Percentiles rank a stretch among this genome's conserved stretches.
phyloP scores from a whole-genome alignment of 768 basidiomycete genomes.

The Rhodosporidiobolus odoratus region DNA sequence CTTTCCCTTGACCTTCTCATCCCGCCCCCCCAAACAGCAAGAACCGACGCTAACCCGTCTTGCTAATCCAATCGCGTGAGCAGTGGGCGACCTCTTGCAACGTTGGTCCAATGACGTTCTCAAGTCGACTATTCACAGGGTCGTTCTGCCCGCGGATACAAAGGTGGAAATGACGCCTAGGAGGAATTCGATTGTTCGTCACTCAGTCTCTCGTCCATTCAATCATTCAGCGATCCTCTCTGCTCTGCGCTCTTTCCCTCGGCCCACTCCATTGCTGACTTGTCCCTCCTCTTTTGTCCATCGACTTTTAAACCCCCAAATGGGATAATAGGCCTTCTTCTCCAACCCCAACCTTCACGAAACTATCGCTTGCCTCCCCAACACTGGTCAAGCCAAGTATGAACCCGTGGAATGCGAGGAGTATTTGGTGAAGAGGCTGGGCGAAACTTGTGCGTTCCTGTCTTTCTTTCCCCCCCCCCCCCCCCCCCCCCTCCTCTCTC shows the following conservation, averaged over 20 bases:
- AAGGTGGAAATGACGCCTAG: slow-evolving; percentile 50
- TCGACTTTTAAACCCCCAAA: too few relatives aligned
- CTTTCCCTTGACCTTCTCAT: background rate
- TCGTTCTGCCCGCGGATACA: slow-evolving; percentile 38
- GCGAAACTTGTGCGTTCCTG: slow-evolving; percentile 3
- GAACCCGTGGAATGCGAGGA: slow-evolving; percentile 52
- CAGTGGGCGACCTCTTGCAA: slow-evolving; percentile 41
- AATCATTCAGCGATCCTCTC: too few relatives aligned
- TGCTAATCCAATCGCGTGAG: background rate
- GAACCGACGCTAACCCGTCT: background rate
- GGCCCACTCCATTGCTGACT: background rate
- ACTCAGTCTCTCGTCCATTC: background rate
- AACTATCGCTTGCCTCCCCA: slow-evolving; percentile 55
- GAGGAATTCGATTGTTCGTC: slow-evolving; percentile 56
- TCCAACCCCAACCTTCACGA: slow-evolving; percentile 47
- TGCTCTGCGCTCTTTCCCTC: background rate
- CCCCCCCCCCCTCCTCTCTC: too few relatives aligned
- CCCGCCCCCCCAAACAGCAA: background rate
- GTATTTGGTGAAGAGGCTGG: slow-evolving; percentile 25
- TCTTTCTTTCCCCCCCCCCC: background rate
- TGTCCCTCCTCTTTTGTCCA: too few relatives aligned
- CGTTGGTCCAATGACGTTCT: slow-evolving; percentile 45
- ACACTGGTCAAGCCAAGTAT: slow-evolving; percentile 51
- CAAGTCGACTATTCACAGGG: slow-evolving; percentile 44
- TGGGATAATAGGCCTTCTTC: slow-evolving; percentile 52